Percentiles rank a stretch among this genome's conserved stretches.
These are phyloP conservation scores for Populus hybrid DNA, from an alignment of 441 rosid species.

Conservation along the genomic window DNA sequence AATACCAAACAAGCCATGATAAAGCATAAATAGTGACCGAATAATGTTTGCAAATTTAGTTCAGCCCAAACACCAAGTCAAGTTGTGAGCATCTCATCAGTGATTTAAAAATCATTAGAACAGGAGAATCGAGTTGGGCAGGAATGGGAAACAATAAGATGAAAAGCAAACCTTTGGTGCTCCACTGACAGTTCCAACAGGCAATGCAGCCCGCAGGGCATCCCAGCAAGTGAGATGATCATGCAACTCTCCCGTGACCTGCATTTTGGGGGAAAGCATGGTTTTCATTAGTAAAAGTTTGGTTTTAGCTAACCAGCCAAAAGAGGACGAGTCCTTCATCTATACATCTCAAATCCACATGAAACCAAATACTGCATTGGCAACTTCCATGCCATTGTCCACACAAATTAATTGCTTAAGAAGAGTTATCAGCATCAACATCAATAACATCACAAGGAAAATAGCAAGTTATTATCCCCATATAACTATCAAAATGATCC, in stretches of 20 bases:
- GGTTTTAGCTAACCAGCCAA: background rate
- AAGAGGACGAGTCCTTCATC: background rate
- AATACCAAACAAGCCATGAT: background rate
- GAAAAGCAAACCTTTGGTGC: conserved; percentile 69
- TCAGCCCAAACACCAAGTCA: background rate
- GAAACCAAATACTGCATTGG: background rate
- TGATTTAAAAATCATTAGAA: background rate
- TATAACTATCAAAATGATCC: background rate
- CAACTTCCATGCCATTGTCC: background rate
- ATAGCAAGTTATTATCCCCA: background rate
- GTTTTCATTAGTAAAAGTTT: background rate
- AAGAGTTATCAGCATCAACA: background rate
- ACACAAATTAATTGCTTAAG: background rate
- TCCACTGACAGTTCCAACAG: conserved; percentile 91
- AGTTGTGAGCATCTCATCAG: background rate
- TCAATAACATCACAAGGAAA: background rate
- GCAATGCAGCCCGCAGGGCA: conserved; percentile 71
- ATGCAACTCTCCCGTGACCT: conserved; percentile 80
- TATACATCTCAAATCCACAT: background rate
- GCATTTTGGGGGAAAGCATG: conserved; percentile 1
- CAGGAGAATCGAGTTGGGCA: background rate
- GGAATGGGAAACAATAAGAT: background rate
- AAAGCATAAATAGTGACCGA: background rate
- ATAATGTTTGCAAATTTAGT: background rate
- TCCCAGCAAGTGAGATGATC: conserved; percentile 77